Percentiles rank a stretch among this genome's conserved stretches.
Conservation (phyloP, 805 yeast species). For the Candida nitratophila region DNA sequence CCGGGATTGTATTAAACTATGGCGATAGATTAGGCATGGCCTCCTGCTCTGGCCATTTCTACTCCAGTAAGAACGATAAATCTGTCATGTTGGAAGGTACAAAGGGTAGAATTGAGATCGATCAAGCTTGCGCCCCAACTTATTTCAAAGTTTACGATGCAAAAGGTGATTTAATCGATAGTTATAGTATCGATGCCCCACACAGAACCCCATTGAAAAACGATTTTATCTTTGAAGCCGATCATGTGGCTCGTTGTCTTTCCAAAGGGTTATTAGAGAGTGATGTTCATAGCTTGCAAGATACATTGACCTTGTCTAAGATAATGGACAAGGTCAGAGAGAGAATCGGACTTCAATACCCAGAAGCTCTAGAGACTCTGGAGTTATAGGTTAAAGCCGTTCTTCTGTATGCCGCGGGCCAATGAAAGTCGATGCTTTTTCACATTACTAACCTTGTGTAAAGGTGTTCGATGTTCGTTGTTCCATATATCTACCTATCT, state of each 20-base stretch:
- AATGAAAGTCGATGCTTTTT: no score
- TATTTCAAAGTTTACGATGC: constrained; percentile 24
- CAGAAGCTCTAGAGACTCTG: constrained; percentile 12
- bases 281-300: constrained; percentile 29
- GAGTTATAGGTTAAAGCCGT: no score
- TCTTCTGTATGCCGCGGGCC: no score
- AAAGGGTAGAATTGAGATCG: constrained; percentile 13
- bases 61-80: neutral
- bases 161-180: constrained; percentile 12
- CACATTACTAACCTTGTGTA: no score
- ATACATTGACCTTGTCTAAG: constrained; percentile 37
- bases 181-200: constrained; percentile 7
- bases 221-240: constrained; percentile 43
- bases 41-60: constrained; percentile 17
- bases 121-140: constrained; percentile 12
- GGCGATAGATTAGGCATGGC: constrained; percentile 33
- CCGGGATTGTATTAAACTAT: constrained; percentile 30
- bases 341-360: constrained; percentile 35
- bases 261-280: constrained; percentile 31
- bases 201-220: constrained; percentile 9
- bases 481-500: no score
- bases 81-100: constrained; percentile 12
- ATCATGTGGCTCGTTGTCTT: constrained; percentile 42
- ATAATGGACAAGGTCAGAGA: constrained; percentile 39
- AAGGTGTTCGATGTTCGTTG: no score